Base-by-base conservation (phyloP, 306 rosid genomes). In the Rosa rugosa region DNA sequence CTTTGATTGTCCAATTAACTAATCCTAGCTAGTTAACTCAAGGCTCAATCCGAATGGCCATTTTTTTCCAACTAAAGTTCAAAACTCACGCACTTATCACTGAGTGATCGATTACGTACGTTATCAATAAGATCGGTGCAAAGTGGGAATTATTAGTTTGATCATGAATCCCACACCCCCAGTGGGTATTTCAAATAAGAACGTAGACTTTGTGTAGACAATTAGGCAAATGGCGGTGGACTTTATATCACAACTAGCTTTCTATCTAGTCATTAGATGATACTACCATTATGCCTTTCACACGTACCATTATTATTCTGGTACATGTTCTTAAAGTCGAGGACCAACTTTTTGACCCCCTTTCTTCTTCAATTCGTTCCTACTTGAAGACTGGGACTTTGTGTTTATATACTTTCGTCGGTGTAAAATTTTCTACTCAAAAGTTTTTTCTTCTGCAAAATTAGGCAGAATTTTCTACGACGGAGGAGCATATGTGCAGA, bases 141-240 rank as follows among this genome's bases (percentile, higher is more conserved):
- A 36, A 34, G 44, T 64, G 69, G 11, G 3, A 34, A 64, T 8
- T 14, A 31, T 34, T 34, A 64, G 69, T 34, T 17, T 6, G 69
- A 64, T 64, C 40, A 34, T 63, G 69, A 27, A 27, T 11, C 4
- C 22, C 17, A 16, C 4, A 31, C 12, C 27, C 1, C 68, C 68
- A 2, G 41, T 27, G 64, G 71, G 47, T 38, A 17, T 38, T 31
- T 18, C 34, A 17, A 45, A 75, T 31, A 4, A 49, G 27, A 31
- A 20, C 46, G 10, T 46, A 27, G 79, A 75, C 62, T 46, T 63
- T 18, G 60, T 50, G 62, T 25, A 75, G 72, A 75, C 36, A 46
- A 75, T 63, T 63, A 22, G 79, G 79, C 79, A 4, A 51, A 63
- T 27, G 79, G 41, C 72, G 36, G 62, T 75, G 62, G 71, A 59